Evolutionary conservation across 139 green algal species (phyloP), one percentile per base, ranked within the genome.

Genomic region (Tetratostichococcus sp.): DNA sequence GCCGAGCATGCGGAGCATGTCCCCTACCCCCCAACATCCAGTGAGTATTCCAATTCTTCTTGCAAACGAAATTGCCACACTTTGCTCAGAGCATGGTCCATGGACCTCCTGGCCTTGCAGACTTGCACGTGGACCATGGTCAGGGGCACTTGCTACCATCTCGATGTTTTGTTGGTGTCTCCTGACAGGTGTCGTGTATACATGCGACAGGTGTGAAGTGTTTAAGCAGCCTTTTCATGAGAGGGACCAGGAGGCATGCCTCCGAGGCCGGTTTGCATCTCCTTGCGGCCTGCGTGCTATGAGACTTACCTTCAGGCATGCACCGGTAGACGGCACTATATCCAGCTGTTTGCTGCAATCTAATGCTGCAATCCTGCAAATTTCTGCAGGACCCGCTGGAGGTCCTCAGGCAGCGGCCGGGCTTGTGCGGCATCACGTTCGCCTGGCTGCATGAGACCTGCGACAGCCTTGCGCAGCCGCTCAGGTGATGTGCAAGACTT

Each of bases 391-490:
- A 93, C 72, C 78, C 93, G 39, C 73, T 91, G 2, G 30, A 43
- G 0, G 91, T 91, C 28, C 81, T 94, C 11, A 17, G 69, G 0
- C 30, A 73, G 30, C 78, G 75, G 16, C 35, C 35, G 0, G 84
- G 75, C 1, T 31, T 87, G 73, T 82, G 85, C 68, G 91, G 91
- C 77, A 95, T 96, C 72, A 82, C 96, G 6, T 96, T 94, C 67
- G 88, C 87, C 0, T 80, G 89, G 21, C 76, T 89, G 14, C 79
- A 90, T 42, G 81, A 43, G 0, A 93, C 90, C 6, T 95, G 90
- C 71, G 91, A 95, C 80, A 89, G 79, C 80, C 84, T 96, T 59
- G 80, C 84, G 14, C 66, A 42, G 0, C 43, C 74, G 23, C 79
- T 95, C 19, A 35, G 30, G 39, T 50, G 39, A 6, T 50, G 39